phyloP scores from a whole-genome alignment of 2,329 filamentous ascomycete species.

The Microthyrium microscopicum region DNA sequence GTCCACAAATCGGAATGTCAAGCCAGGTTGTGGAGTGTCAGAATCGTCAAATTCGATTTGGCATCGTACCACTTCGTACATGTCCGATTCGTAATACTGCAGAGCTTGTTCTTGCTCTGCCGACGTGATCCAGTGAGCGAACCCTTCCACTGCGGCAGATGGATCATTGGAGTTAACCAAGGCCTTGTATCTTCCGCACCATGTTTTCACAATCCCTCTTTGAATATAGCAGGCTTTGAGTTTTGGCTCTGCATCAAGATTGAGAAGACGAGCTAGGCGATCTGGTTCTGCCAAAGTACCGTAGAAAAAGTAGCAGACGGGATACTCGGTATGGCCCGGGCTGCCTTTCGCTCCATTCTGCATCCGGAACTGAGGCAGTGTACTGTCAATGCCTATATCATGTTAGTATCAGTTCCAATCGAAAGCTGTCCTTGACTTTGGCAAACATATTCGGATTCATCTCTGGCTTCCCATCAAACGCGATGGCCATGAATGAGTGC shows the following conservation, averaged over 20 bases:
- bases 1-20: constrained; percentile 17
- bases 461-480: too few relatives aligned
- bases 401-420: too few relatives aligned
- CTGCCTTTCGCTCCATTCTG: too few relatives aligned
- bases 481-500: too few relatives aligned
- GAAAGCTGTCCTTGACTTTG: too few relatives aligned
- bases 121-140: constrained; percentile 16
- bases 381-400: constrained; percentile 14
- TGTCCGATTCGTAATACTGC: constrained; percentile 21
- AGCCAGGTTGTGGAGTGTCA: constrained; percentile 10
- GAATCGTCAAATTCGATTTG: constrained; percentile 12
- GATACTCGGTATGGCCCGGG: too few relatives aligned
- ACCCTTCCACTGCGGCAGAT: constrained; percentile 14
- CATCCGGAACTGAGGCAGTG: constrained; percentile 15
- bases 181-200: constrained; percentile 25
- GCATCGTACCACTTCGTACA: constrained; percentile 23
- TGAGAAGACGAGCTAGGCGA: constrained; percentile 18
- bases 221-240: constrained; percentile 9
- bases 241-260: constrained; percentile 9
- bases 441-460: too few relatives aligned
- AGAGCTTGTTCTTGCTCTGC: constrained; percentile 19
- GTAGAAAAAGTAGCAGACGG: constrained; percentile 26
- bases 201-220: constrained; percentile 18
- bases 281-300: constrained; percentile 18
- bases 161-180: constrained; percentile 17